Evolutionary conservation across 441 rosid genomes (phyloP).

Genomic region (Gossypium armourianum): DNA sequence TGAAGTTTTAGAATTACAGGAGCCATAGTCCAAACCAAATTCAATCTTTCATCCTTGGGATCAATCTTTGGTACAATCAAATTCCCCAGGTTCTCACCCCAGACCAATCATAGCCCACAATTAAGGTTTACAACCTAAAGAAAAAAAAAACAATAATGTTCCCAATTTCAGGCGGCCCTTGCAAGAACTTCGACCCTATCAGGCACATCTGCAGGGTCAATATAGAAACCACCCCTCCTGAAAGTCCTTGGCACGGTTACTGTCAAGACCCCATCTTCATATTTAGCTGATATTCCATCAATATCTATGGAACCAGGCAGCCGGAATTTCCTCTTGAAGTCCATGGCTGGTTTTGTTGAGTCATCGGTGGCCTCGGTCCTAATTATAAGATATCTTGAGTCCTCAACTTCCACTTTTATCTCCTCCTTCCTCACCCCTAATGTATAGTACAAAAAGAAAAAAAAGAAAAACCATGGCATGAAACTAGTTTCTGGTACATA

Average conservation of each 20-base stretch:
- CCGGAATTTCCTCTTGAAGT: slow-evolving; percentile 56
- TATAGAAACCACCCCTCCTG: slow-evolving; percentile 31
- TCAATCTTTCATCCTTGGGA: not conserved
- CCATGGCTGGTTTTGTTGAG: slow-evolving; percentile 30
- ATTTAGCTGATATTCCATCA: slow-evolving; percentile 50
- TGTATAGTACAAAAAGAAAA: not conserved
- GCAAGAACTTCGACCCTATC: slow-evolving; percentile 50
- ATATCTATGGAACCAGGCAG: slow-evolving; percentile 45
- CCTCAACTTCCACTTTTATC: slow-evolving; percentile 65
- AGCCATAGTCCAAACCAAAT: not conserved
- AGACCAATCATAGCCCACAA: not conserved
- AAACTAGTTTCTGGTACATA: not conserved
- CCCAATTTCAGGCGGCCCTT: slow-evolving; percentile 51
- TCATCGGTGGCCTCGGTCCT: slow-evolving; percentile 41
- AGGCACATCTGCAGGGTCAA: slow-evolving; percentile 44
- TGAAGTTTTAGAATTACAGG: not conserved
- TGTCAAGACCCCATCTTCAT: slow-evolving; percentile 57
- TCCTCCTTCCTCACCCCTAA: slow-evolving; percentile 71
- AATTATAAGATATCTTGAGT: slow-evolving; percentile 52
- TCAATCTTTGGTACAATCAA: not conserved
- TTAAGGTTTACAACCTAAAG: not conserved
- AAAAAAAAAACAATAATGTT: not conserved
- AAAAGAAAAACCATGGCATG: slow-evolving; percentile 7
- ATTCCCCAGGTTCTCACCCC: not conserved
- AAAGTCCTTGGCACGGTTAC: slow-evolving; percentile 48